Evolutionary conservation across 306 rosid genomes (phyloP), one percentile per base, ranked within the genome.

Genomic region (Acacia confusa): DNA sequence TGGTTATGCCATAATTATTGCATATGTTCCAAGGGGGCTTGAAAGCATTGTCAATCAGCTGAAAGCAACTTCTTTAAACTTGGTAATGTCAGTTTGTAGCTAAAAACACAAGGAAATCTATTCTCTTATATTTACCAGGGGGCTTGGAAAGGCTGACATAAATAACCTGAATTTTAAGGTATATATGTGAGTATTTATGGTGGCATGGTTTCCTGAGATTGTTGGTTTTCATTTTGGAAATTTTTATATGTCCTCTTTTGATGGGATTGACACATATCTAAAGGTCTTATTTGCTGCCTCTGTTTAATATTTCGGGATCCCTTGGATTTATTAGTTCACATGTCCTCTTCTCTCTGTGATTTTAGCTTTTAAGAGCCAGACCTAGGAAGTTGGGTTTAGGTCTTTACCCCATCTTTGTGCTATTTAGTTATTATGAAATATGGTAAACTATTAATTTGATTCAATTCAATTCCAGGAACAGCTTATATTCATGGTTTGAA

Each of bases 331-430:
- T 95, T 91, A 91, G 95, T 83, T 87, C 97, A 44, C 75, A 41
- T 43, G 97, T n/a, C n/a, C n/a, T n/a, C n/a, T 69, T 81, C 32
- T 43, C 71, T 47, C 16, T 82, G 44, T 84, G 77, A 55, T 82
- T 75, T 38, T 83, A 95, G 98, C 85, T 95, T 80, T 81, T 95
- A 87, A 85, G 99, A 87, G 91, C 93, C 47, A 91, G 99, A 79
- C 89, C 98, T 70, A 91, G 84, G 89, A 95, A 95, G 92, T 87
- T 95, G 80, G 99, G 99, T 45, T 86, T 95, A 82, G 99, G 97
- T 90, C 84, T 48, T 91, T 82, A 12, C 58, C 48, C 82, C 2
- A n/a, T 28, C 65, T 64, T 76, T 72, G 12, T 75, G 44, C 32
- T 25, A 63, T 43, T 50, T n/a, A 66, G 64, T 22, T 22, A 20